Base-by-base conservation (phyloP, 163 green algal species). In the Scenedesmus sp. region DNA sequence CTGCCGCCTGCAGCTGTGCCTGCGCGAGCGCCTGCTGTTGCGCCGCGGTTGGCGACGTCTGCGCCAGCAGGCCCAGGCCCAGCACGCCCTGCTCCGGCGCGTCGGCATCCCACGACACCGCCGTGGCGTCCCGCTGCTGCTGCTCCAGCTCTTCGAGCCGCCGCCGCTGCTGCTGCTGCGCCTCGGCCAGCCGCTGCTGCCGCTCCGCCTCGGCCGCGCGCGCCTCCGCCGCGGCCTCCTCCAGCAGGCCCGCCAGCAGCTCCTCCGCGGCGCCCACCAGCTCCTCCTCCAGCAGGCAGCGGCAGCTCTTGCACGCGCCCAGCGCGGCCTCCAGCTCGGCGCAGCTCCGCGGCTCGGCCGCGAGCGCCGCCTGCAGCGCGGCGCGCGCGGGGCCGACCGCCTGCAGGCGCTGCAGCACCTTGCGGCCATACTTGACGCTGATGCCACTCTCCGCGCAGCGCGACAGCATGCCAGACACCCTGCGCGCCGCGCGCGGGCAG, bases 361-460 rank as follows among this genome's bases (percentile, higher is more conserved):
- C 39, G 34, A 82, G 50, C 39, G 80, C 80, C 9, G 73, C 50
- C 47, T 62, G 47, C 65, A 85, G 72, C 17, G 80, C 72, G 5
- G 26, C 26, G 3, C 72, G 72, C 7, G 71, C 80, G 10, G 80
- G 72, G 0, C 14, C 72, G 17, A 78, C 80, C 14, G 72, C 72
- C 80, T 82, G 66, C 29, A 85, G 63, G 20, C 80, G 80, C 80
- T 85, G 80, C 80, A 82, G 64, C 72, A 85, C 72, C 72, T 85
- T 85, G 65, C 73, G 65, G 6, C 80, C 80, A 22, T 85, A 85
- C 64, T 85, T 85, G 33, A 85, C 80, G 29, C 72, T 82, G 80
- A 85, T 82, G 72, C 80, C 80, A 9, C 56, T 65, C 2, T 78
- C 64, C 14, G 17, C 54, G 34, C 47, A 73, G 63, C 56, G 50